phyloP scores from a whole-genome alignment of 192 early-diverging fungal species.

The Umbelopsis ramanniana region DNA sequence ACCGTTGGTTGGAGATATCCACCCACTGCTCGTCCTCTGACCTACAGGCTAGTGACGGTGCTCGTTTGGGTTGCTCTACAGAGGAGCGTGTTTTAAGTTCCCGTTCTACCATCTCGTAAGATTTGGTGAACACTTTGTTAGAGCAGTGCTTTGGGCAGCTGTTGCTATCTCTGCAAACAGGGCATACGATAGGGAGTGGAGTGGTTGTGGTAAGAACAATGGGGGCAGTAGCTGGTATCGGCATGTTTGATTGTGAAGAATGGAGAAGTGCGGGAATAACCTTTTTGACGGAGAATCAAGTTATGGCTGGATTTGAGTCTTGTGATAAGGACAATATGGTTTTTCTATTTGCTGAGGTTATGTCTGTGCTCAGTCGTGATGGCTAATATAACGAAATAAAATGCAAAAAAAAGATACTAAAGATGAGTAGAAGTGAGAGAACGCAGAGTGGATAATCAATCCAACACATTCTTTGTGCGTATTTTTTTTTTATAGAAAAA shows the following conservation, averaged over 20 bases:
- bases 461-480: too few relatives aligned
- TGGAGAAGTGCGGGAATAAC: constrained; percentile 15
- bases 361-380: background rate
- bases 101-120: constrained; percentile 17
- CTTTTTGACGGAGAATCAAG: constrained; percentile 1
- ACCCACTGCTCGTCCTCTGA: constrained; percentile 31
- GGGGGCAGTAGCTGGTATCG: constrained; percentile 16
- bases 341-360: background rate
- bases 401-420: background rate
- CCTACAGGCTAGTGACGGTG: constrained; percentile 26
- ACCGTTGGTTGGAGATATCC: constrained; percentile 32
- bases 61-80: constrained; percentile 21
- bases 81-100: constrained; percentile 16
- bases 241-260: constrained; percentile 13
- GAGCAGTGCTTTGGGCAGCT: constrained; percentile 10
- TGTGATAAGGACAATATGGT: background rate
- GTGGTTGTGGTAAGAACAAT: constrained; percentile 8
- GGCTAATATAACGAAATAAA: background rate
- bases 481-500: background rate
- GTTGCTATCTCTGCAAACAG: constrained; percentile 3
- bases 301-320: background rate
- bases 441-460: too few relatives aligned
- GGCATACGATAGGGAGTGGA: constrained; percentile 11
- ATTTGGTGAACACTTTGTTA: constrained; percentile 10
- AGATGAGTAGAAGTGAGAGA: background rate